Base-by-base conservation (phyloP, 2,329 filamentous ascomycete species). In the Endoconidiophora laricicola region DNA sequence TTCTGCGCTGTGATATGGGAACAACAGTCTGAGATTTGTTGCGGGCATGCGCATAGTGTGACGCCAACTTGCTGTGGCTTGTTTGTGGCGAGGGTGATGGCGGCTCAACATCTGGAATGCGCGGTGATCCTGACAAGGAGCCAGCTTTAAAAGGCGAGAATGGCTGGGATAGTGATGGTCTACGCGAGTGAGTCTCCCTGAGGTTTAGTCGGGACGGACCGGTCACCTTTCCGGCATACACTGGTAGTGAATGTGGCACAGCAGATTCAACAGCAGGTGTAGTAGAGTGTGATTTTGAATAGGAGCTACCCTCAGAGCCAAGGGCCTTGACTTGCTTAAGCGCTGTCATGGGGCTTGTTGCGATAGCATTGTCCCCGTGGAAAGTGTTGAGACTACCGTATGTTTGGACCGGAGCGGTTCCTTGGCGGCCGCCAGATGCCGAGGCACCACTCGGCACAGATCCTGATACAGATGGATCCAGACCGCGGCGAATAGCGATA, bases 81-180 rank as follows among this genome's bases (percentile, higher is more conserved):
- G 47, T 40, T 22, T 71, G 68, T 2, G 76, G 73, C 2, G 78
- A 81, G 29, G 71, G 67, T 12, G 76, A 72, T 1, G 69, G 60
- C 22, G 46, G 40, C 45, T 76, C 74, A 12, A 65, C 61, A 10
- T 76, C 73, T 2, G 64, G 60, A 5, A 68, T 61, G 26, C 72
- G 67, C 0, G 88, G 90, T 3, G 88, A 95, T 3, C 84, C 86
- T 2, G 88, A 94, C n/a, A 96, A 70, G 1, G 90, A 93, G 9
- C 90, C 90, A 12, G 88, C 86, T 65, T 98, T 98, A 69, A 98
- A 98, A 0, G 90, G 88, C 58, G 93, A 86, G 59, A 95, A 94
- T 29, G 47, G 86, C 59, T 95, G 94, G 0, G 86, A 93, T 20
- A 94, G 77, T 0, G 86, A 95, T 5, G 84, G 81, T 48, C 86